Conservation (phyloP, 2,329 filamentous ascomycete species). For the Arthrobotrys conoides region DNA sequence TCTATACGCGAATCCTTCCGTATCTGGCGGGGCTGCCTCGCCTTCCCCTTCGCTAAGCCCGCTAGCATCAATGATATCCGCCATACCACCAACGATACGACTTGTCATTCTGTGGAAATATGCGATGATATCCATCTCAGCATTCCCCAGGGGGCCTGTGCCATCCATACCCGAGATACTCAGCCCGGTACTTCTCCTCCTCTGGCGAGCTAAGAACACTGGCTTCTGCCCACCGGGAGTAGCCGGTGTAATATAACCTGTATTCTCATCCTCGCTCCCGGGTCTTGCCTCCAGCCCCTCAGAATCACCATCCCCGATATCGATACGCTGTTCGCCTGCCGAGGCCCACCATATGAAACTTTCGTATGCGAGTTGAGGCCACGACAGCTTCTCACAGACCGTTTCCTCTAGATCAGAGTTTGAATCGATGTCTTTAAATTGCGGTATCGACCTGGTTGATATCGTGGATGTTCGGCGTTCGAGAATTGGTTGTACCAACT, state of each 20-base stretch:
- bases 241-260: conserved; percentile 50
- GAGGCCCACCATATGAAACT: conserved; percentile 94
- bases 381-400: conserved; percentile 73
- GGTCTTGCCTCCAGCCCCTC: conserved; percentile 63
- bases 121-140: conserved; percentile 80
- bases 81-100: conserved; percentile 75
- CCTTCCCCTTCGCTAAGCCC: conserved; percentile 67
- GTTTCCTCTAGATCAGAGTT: conserved; percentile 69
- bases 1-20: conserved; percentile 51
- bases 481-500: conserved; percentile 52
- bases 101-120: conserved; percentile 85
- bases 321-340: conserved; percentile 79
- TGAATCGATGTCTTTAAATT: conserved; percentile 65
- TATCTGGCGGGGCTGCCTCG: conserved; percentile 42
- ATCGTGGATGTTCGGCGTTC: conserved; percentile 53
- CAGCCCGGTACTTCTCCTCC: conserved; percentile 51
- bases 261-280: conserved; percentile 63
- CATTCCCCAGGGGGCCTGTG: conserved; percentile 67
- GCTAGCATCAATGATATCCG: conserved; percentile 73
- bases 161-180: conserved; percentile 59
- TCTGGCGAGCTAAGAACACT: conserved; percentile 56
- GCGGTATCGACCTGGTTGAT: conserved; percentile 44
- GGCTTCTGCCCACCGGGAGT: conserved; percentile 55
- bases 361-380: conserved; percentile 82
- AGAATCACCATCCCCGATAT: conserved; percentile 67